Evolutionary conservation across 345 rosid species (phyloP), one percentile per base, ranked within the genome.

Genomic region (Rubroshorea leprosula): DNA sequence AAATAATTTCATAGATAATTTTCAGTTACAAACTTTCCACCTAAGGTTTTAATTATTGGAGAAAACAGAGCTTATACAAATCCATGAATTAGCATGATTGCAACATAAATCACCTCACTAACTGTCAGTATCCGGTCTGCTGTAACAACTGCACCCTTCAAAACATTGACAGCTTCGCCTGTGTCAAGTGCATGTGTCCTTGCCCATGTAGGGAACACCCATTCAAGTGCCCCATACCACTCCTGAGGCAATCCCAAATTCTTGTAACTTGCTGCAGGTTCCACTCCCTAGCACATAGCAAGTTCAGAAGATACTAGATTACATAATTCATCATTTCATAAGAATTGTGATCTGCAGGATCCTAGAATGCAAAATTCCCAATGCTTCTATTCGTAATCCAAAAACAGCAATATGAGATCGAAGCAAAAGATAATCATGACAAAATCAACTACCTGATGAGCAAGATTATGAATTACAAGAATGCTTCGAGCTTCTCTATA

Each of bases 131-230:
- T 75, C 48, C 96, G 81, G 68, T 93, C 99, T 46, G 94, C 76
- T 61, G 99, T 84, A 48, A 93, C 97, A 55, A 93, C 74, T 62
- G 96, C 97, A 76, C 99, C 96, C 84, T 93, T 93, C 25, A 93
- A 81, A 72, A 93, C 67, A 79, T 86, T 93, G 65, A 93, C 95
- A 4, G 99, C 97, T 79, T 83, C 94, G 51, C 99, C 99, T 1
- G 89, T 86, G 80, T 93, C 99, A n/a, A 93, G 97, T 50, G 99
- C 97, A 75, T 93, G 99, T 13, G 97, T 74, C 78, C 99, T 83
- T 49, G 97, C 99, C 99, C 97, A 86, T 6, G 83, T 85, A 2
- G 99, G 99, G 63, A 93, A 93, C 54, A 93, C 94, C 99, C 97
- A 89, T 57, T 72, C 99, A 23, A 89, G 63, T 18, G 97, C 96